phyloP scores from a whole-genome alignment of 345 rosid species.

The Noccaea caerulescens region DNA sequence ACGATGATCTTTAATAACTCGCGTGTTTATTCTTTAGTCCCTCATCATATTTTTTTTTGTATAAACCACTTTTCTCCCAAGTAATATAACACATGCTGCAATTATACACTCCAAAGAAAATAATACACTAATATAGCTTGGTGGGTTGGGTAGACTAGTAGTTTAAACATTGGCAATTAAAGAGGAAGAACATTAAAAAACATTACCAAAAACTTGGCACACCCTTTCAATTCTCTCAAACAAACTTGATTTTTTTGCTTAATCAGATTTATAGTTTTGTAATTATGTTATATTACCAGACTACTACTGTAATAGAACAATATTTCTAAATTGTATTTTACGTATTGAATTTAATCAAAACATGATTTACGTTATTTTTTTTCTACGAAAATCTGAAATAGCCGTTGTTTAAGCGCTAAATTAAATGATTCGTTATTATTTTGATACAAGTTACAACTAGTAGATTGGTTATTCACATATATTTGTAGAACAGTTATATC shows the following conservation, averaged over 20 bases:
- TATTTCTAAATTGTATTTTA: not conserved
- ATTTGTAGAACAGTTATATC: too few species aligned
- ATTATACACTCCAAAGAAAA: not conserved
- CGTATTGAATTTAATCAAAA: not conserved
- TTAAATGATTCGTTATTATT: not conserved
- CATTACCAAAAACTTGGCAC: not conserved
- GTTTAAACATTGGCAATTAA: not conserved
- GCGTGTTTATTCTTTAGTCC: not conserved
- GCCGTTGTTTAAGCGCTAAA: not conserved
- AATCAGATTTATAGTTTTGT: not conserved
- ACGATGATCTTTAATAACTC: not conserved
- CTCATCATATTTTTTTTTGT: not conserved
- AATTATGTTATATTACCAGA: too few species aligned
- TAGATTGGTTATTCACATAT: too few species aligned
- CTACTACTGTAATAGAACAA: not conserved
- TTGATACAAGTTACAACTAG: too few species aligned
- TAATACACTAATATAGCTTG: not conserved
- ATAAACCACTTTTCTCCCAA: conserved; percentile 2
- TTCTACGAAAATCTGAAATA: not conserved
- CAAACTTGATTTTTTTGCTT: not conserved
- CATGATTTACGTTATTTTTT: not conserved
- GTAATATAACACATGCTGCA: not conserved
- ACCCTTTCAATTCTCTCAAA: not conserved
- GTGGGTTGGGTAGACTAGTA: not conserved
- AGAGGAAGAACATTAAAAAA: not conserved